Percentiles rank a stretch among this genome's conserved stretches.
Conservation (phyloP, 2,329 filamentous ascomycete genomes). For the Cadophora malorum region DNA sequence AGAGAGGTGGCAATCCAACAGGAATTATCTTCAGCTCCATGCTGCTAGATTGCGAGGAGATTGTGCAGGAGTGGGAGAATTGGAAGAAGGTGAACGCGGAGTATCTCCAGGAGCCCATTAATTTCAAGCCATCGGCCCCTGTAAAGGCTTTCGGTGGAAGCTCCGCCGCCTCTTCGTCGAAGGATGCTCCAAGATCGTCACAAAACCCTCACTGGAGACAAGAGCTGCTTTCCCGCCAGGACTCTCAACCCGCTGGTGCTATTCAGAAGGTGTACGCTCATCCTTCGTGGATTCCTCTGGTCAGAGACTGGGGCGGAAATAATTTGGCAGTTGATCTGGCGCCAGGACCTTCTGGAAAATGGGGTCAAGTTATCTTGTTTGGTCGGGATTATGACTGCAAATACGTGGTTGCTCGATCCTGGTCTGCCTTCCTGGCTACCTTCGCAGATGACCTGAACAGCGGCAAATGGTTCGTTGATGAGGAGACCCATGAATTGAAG, state of each 20-base stretch:
- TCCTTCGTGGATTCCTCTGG: slow-evolving; percentile 92
- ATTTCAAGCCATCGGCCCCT: slow-evolving; percentile 66
- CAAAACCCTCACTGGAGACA: slow-evolving; percentile 76
- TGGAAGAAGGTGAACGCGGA: slow-evolving; percentile 95
- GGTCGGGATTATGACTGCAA: slow-evolving; percentile 98
- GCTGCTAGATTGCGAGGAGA: slow-evolving; percentile 97
- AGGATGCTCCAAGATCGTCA: slow-evolving; percentile 59
- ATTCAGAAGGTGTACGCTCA: slow-evolving; percentile 95
- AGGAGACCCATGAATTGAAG: slow-evolving; percentile 90
- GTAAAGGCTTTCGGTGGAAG: slow-evolving; percentile 75
- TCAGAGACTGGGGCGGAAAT: slow-evolving; percentile 98
- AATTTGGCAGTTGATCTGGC: slow-evolving; percentile 93
- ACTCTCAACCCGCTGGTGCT: slow-evolving; percentile 83
- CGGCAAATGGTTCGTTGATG: slow-evolving; percentile 90
- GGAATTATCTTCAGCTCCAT: slow-evolving; percentile 94
- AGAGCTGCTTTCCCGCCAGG: slow-evolving; percentile 82
- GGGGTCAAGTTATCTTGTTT: slow-evolving; percentile 97
- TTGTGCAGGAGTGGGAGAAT: slow-evolving; percentile 96
- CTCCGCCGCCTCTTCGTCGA: slow-evolving; percentile 73
- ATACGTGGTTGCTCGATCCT: slow-evolving; percentile 93
- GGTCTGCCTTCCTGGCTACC: slow-evolving; percentile 83
- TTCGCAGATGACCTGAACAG: slow-evolving; percentile 91
- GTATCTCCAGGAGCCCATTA: slow-evolving; percentile 65
- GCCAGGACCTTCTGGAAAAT: slow-evolving; percentile 86
- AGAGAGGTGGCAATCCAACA: slow-evolving; percentile 87